Evolutionary conservation across 768 basidiomycete genomes (phyloP), one percentile per base, ranked within the genome.

Genomic region (Pilatotrama ljubarskyi): DNA sequence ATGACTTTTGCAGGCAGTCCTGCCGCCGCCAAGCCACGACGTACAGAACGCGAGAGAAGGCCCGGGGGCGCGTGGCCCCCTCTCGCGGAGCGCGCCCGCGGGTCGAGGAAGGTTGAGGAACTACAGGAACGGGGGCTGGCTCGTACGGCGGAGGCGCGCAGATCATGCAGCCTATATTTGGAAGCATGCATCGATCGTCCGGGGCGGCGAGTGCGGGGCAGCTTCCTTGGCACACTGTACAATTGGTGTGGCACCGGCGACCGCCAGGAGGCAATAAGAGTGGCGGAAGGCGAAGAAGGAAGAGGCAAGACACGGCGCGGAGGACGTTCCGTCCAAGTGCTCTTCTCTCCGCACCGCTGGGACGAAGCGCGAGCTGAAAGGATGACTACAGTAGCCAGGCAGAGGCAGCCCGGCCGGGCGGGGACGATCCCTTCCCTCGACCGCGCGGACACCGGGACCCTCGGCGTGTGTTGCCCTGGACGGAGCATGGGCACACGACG

Each of bases 371-470:
- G 14, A 37, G 36, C 22, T 20, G 29, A 35, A 32, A 17, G 47
- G 24, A 25, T 22, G 44, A 22, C 44, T 25, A 46, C 44, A n/a
- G n/a, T n/a, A n/a, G 29, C 10, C 10, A 10, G 22, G 20, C 20
- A 44, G 18, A 24, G 43, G 22, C 26, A 15, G 46, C 50, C 35
- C 20, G 36, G 35, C 9, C 35, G 37, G 29, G 50, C 25, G 51
- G 25, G 10, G 53, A 55, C 29, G 53, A 55, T 55, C 53, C 44
- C 11, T 44, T 36, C 41, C 20, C 43, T 56, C 20, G 29, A 18
- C 25, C 47, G 50, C 47, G 53, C 47, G 53, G 53, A 44, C 22
- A 50, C 47, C 53, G 59, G 59, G 14, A 51, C 59, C 53, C 48
- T 55, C 59, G 59, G 38, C 53, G 41, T 50, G 53, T 26, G 24